Conservation (phyloP, 805 yeast species). For the Ogataea degrootiae region DNA sequence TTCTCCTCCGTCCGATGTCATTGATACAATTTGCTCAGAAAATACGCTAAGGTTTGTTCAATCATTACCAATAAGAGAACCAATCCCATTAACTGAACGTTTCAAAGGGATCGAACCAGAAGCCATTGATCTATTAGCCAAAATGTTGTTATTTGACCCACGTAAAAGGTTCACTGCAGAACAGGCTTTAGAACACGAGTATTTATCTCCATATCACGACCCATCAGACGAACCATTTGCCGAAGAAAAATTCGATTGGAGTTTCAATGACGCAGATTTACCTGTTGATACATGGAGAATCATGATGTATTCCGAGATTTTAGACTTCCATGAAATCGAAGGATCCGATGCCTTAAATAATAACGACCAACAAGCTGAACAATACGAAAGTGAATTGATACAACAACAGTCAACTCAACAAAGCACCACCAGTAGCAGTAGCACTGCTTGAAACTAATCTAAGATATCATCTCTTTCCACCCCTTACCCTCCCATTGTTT, state of each 20-base stretch:
- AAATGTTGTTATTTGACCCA: slow-evolving; percentile 94
- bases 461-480: too few species aligned
- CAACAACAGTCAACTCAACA: slow-evolving; percentile 21
- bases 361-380: slow-evolving; percentile 13
- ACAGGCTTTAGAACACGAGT: slow-evolving; percentile 84
- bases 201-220: slow-evolving; percentile 92
- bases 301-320: slow-evolving; percentile 97
- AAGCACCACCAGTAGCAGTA: neutral
- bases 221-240: slow-evolving; percentile 97
- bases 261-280: slow-evolving; percentile 94
- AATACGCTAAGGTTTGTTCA: slow-evolving; percentile 92
- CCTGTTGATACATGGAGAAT: slow-evolving; percentile 99
- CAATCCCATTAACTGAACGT: slow-evolving; percentile 80
- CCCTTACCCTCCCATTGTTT: neutral
- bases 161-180: slow-evolving; percentile 90
- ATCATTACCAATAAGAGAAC: slow-evolving; percentile 87
- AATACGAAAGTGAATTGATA: slow-evolving; percentile 19
- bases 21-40: slow-evolving; percentile 92
- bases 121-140: slow-evolving; percentile 81
- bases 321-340: slow-evolving; percentile 91
- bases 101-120: slow-evolving; percentile 77
- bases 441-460: neutral
- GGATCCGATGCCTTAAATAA: slow-evolving; percentile 28
- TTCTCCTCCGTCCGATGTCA: slow-evolving; percentile 93
- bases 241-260: slow-evolving; percentile 92